phyloP scores from a whole-genome alignment of 2,329 filamentous ascomycete genomes.

The Clonostachys byssicola region DNA sequence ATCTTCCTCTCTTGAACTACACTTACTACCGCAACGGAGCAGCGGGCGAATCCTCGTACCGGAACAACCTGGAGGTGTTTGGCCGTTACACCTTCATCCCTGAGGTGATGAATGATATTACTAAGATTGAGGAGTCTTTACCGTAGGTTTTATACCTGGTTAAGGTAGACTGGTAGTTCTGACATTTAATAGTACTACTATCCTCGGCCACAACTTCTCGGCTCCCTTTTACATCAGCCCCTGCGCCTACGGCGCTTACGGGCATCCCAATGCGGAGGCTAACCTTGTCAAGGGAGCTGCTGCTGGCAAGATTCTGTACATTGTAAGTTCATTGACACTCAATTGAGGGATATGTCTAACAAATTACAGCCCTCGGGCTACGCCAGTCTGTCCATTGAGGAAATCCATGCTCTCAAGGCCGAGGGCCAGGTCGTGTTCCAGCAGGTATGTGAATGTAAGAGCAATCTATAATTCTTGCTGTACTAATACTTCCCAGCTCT shows the following conservation, averaged over 20 bases:
- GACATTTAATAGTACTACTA: conserved; percentile 27
- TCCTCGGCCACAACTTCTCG: conserved; percentile 48
- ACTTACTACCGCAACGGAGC: conserved; percentile 55
- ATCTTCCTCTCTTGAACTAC: conserved; percentile 40
- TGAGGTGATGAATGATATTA: conserved; percentile 43
- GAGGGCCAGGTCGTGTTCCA: conserved; percentile 13
- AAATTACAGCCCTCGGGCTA: conserved; percentile 21
- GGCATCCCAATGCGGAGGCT: conserved; percentile 38
- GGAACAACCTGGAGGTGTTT: conserved; percentile 53
- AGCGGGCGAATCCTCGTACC: conserved; percentile 50
- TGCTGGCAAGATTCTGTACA: conserved; percentile 44
- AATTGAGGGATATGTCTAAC: not conserved
- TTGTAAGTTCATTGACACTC: conserved; percentile 15
- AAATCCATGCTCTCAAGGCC: conserved; percentile 28
- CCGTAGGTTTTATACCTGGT: not conserved
- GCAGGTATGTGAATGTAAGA: conserved; percentile 26
- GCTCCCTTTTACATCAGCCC: conserved; percentile 52
- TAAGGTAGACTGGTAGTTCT: too few species aligned
- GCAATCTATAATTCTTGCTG: conserved; percentile 23
- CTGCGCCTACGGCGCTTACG: conserved; percentile 37
- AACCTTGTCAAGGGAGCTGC: conserved; percentile 45
- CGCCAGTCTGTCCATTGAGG: conserved; percentile 24
- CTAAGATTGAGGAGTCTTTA: conserved; percentile 31
- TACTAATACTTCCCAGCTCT: conserved; percentile 31
- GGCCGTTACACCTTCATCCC: conserved; percentile 42